Conservation (phyloP, 179 eudicot species). For the Carnegiea gigantea region DNA sequence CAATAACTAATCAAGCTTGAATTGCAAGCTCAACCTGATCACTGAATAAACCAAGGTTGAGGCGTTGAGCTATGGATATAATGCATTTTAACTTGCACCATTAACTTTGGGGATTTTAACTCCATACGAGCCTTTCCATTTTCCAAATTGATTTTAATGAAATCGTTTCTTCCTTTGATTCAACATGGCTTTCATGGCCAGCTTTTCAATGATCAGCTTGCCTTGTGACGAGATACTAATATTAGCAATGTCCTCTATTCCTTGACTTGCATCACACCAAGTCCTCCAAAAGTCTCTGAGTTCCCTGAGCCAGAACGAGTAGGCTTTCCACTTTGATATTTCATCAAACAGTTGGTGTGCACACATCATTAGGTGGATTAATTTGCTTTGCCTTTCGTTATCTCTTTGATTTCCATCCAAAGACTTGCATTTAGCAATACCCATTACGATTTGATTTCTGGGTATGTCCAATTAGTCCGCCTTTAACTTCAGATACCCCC, state of each 20-base stretch:
- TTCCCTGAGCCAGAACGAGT: neutral
- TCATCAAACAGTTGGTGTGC: constrained; percentile 15
- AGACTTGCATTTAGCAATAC: neutral
- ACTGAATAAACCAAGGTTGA: neutral
- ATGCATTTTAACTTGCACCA: neutral
- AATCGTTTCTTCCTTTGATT: neutral
- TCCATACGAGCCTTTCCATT: neutral
- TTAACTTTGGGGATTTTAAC: neutral
- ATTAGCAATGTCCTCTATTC: neutral
- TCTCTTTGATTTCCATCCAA: neutral
- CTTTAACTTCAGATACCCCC: neutral
- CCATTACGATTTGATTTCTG: neutral
- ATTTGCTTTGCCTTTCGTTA: neutral
- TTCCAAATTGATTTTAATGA: neutral
- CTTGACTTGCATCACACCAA: neutral
- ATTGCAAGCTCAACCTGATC: neutral
- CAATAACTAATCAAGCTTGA: neutral
- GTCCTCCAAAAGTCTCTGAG: neutral
- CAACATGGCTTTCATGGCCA: neutral
- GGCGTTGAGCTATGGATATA: neutral
- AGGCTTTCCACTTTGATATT: constrained; percentile 4
- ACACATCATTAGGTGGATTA: neutral
- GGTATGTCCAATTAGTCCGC: neutral
- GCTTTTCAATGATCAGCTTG: too few relatives aligned
- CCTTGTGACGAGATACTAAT: too few relatives aligned